Percentiles rank a stretch among this genome's conserved stretches.
phyloP scores from a whole-genome alignment of 257 asterid species.

The Nicotiana obtusifolia region DNA sequence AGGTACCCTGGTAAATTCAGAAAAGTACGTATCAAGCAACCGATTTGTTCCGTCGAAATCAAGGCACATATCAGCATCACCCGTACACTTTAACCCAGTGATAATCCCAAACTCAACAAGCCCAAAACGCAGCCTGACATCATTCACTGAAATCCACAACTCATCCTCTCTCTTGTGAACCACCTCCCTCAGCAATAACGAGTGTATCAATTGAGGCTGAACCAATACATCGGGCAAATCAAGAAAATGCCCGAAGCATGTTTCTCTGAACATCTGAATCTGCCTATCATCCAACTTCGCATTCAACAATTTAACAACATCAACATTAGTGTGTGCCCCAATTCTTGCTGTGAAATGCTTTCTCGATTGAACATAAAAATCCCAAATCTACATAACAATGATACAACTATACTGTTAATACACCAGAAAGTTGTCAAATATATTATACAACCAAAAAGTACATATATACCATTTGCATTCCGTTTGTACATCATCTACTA shows the following conservation, averaged over 20 bases:
- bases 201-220: background rate
- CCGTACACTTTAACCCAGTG: constrained; percentile 8
- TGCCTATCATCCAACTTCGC: constrained; percentile 1
- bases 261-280: constrained; percentile 10
- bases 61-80: background rate
- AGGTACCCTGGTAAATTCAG: constrained; percentile 2
- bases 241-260: constrained; percentile 5
- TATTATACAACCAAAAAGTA: background rate
- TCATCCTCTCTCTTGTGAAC: background rate
- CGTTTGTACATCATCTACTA: background rate
- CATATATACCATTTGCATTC: background rate
- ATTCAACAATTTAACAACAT: background rate
- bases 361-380: background rate
- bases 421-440: background rate
- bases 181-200: constrained; percentile 2
- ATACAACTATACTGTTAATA: background rate
- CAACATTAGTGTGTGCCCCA: constrained; percentile 7
- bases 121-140: constrained; percentile 4
- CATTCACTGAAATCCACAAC: background rate
- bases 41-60: background rate
- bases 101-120: constrained; percentile 5
- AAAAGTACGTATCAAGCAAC: background rate
- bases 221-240: constrained; percentile 1
- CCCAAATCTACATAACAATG: background rate
- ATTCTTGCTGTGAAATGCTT: background rate